Conservation (phyloP, 2,329 filamentous ascomycete genomes). For the Colletotrichum chrysophilum region DNA sequence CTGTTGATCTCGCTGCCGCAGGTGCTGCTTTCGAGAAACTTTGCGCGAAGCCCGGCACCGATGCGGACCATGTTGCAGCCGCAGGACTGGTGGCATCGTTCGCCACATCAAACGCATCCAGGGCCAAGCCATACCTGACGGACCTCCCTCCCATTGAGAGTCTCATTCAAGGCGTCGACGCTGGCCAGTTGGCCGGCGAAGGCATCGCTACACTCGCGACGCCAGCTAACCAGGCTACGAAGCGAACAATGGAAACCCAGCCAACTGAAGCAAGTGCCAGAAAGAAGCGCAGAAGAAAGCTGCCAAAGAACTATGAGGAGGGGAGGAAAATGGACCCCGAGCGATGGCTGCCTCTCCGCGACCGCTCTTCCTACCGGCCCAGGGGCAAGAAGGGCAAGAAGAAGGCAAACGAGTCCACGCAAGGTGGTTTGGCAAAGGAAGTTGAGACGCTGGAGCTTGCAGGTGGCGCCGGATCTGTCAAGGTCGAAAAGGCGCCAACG, state of each 20-base stretch:
- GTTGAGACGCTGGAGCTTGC: slow-evolving; percentile 70
- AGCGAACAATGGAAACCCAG: slow-evolving; percentile 42
- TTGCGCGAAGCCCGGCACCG: slow-evolving; percentile 64
- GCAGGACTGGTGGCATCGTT: slow-evolving; percentile 89
- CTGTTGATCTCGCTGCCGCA: slow-evolving; percentile 72
- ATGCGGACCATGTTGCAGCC: slow-evolving; percentile 70
- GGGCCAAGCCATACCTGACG: slow-evolving; percentile 58
- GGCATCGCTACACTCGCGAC: slow-evolving; percentile 63
- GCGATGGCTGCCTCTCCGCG: slow-evolving; percentile 89
- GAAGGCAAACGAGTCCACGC: slow-evolving; percentile 78
- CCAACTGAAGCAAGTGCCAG: slow-evolving; percentile 30
- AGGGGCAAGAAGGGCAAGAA: slow-evolving; percentile 94
- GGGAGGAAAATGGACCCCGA: slow-evolving; percentile 86
- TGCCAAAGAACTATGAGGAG: slow-evolving; percentile 78
- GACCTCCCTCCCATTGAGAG: slow-evolving; percentile 66
- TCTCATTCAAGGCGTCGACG: slow-evolving; percentile 66
- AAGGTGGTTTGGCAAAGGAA: slow-evolving; percentile 82
- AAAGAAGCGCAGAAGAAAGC: slow-evolving; percentile 63
- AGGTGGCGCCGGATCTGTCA: slow-evolving; percentile 66
- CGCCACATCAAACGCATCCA: slow-evolving; percentile 64
- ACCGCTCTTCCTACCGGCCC: slow-evolving; percentile 86
- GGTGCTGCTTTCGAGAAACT: slow-evolving; percentile 81
- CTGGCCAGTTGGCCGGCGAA: slow-evolving; percentile 65
- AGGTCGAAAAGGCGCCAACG: slow-evolving; percentile 63
- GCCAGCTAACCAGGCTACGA: slow-evolving; percentile 47